Conservation (phyloP, 2,329 filamentous ascomycete species). For the Emmonsia crescens region DNA sequence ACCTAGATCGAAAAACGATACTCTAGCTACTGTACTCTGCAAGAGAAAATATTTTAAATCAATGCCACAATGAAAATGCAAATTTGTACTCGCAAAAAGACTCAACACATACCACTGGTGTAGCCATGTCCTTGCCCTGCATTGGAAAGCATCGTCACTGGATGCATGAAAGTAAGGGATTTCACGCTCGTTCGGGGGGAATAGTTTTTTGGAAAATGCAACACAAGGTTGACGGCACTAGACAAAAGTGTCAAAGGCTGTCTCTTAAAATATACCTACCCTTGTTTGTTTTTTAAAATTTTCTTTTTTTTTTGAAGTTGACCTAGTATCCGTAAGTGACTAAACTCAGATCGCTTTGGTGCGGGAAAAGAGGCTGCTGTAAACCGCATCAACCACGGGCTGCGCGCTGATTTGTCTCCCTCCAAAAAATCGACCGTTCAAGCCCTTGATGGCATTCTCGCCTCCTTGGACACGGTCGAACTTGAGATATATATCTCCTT, state of each 20-base stretch:
- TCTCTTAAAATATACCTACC: conserved; percentile 3
- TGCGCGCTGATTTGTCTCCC: conserved; percentile 86
- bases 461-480: conserved; percentile 92
- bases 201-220: background rate
- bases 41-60: background rate
- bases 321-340: conserved; percentile 1
- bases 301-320: conserved; percentile 4
- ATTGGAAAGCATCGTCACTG: background rate
- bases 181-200: background rate
- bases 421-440: conserved; percentile 94
- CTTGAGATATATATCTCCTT: conserved; percentile 96
- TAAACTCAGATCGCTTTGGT: conserved; percentile 60
- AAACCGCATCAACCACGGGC: conserved; percentile 95
- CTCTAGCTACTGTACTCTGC: conserved; percentile 2
- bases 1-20: background rate
- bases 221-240: conserved; percentile 1
- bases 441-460: conserved; percentile 93
- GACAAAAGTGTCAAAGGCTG: conserved; percentile 2
- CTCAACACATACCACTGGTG: conserved; percentile 12
- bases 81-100: background rate
- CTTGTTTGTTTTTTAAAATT: conserved; percentile 19
- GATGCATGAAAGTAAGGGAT: background rate
- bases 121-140: background rate
- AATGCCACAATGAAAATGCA: conserved; percentile 1
- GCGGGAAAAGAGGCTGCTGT: conserved; percentile 89